A percentile compares a stretch with the other conserved stretches of the same genome.
phyloP scores from a whole-genome alignment of 257 asterid genomes.

The Gynochthodes officinalis region DNA sequence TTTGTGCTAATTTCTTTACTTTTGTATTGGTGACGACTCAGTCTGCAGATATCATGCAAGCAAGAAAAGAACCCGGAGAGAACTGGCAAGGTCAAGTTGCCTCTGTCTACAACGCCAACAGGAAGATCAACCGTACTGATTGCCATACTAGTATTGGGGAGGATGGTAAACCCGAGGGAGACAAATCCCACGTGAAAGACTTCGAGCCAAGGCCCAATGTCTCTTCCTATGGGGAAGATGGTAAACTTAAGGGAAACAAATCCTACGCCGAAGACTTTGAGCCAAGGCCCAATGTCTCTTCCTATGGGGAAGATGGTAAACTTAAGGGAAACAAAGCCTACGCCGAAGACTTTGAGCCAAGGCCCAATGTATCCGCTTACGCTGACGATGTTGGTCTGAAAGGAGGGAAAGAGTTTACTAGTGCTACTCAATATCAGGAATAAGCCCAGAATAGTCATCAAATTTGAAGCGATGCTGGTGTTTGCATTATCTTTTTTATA shows the following conservation, averaged over 20 bases:
- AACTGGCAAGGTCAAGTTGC: constrained; percentile 32
- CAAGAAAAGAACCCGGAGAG: constrained; percentile 19
- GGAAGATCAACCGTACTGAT: not conserved
- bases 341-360: constrained; percentile 15
- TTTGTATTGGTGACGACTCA: too few relatives aligned
- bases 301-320: constrained; percentile 2
- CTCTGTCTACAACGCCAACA: too few relatives aligned
- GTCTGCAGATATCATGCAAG: constrained; percentile 20
- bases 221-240: not conserved
- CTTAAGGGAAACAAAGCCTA: constrained; percentile 8
- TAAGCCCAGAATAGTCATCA: not conserved
- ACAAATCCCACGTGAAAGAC: not conserved
- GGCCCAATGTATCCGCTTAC: constrained; percentile 1
- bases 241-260: not conserved
- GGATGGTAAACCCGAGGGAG: too few relatives aligned
- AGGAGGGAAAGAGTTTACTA: too few relatives aligned
- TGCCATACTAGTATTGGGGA: constrained; percentile 12
- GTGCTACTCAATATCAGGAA: not conserved
- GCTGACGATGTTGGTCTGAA: too few relatives aligned
- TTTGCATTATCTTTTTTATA: too few relatives aligned
- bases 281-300: constrained; percentile 17
- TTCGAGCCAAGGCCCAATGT: constrained; percentile 11
- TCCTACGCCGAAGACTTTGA: too few relatives aligned
- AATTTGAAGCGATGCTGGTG: too few relatives aligned
- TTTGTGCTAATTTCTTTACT: not conserved